Evolutionary conservation across 768 basidiomycete species (phyloP).

Genomic region (Tricholoma bakamatsutake): DNA sequence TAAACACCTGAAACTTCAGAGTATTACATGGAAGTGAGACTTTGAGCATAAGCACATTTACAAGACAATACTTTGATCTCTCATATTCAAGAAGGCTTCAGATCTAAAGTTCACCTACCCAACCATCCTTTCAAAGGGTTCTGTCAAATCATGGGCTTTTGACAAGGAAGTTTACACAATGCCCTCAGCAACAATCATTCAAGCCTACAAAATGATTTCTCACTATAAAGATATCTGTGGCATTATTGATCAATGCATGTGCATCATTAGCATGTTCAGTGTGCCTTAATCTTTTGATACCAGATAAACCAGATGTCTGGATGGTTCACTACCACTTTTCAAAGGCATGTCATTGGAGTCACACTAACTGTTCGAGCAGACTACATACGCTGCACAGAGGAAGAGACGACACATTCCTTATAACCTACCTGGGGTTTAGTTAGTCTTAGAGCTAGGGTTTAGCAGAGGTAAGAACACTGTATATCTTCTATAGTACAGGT

Average conservation of each 20-base stretch:
- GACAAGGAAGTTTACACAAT: not conserved
- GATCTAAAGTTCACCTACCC: not conserved
- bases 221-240: not conserved
- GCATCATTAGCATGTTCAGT: not conserved
- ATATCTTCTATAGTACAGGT: too few relatives aligned
- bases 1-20: too few relatives aligned
- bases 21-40: too few relatives aligned
- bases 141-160: not conserved
- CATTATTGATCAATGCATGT: not conserved
- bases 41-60: too few relatives aligned
- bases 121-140: not conserved
- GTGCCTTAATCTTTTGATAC: not conserved
- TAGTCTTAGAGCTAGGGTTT: too few relatives aligned
- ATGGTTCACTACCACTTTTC: not conserved
- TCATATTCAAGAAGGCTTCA: not conserved
- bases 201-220: not conserved
- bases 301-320: not conserved
- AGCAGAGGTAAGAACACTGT: too few relatives aligned
- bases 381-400: too few relatives aligned
- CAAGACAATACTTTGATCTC: not conserved
- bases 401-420: too few relatives aligned
- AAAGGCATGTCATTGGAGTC: not conserved
- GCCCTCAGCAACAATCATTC: not conserved
- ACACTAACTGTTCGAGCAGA: too few relatives aligned
- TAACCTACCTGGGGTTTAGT: too few relatives aligned